Evolutionary conservation across 805 yeast species (phyloP).

Genomic region (Suhomyces vadensis): DNA sequence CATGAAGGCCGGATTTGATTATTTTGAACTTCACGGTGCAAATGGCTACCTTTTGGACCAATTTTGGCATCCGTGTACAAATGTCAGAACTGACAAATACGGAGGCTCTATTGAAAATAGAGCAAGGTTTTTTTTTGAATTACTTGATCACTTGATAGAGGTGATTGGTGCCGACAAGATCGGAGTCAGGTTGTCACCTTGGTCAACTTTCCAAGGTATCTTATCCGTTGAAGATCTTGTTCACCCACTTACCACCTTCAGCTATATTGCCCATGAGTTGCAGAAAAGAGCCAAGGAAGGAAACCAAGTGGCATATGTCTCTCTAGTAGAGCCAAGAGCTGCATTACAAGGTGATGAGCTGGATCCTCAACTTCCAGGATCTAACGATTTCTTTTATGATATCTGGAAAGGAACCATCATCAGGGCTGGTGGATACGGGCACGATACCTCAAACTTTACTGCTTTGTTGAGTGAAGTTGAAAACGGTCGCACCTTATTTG

Average conservation of each 20-base stretch:
- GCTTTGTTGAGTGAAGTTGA: slow-evolving; percentile 7
- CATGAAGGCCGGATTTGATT: slow-evolving; percentile 40
- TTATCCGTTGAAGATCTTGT: slow-evolving; percentile 35
- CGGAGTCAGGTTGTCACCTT: slow-evolving; percentile 54
- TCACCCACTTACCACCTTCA: slow-evolving; percentile 38
- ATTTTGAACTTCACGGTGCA: slow-evolving; percentile 42
- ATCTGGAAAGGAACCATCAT: slow-evolving; percentile 37
- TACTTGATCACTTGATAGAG: slow-evolving; percentile 46
- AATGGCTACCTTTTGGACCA: slow-evolving; percentile 43
- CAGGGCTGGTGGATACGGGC: slow-evolving; percentile 23
- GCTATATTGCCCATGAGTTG: slow-evolving; percentile 43
- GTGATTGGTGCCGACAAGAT: slow-evolving; percentile 53
- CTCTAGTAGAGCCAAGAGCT: slow-evolving; percentile 26
- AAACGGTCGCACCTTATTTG: slow-evolving; percentile 30
- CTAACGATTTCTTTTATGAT: slow-evolving; percentile 22
- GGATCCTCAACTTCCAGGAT: slow-evolving; percentile 23
- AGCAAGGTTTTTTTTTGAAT: slow-evolving; percentile 31
- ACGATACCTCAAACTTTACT: slow-evolving; percentile 25
- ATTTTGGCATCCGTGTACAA: slow-evolving; percentile 34
- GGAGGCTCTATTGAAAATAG: slow-evolving; percentile 43
- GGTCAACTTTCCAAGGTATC: slow-evolving; percentile 32
- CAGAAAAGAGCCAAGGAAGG: slow-evolving; percentile 32
- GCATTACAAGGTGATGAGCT: background rate
- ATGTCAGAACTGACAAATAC: slow-evolving; percentile 34
- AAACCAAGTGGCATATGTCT: slow-evolving; percentile 32